Evolutionary conservation across 768 basidiomycete species (phyloP), one percentile per base, ranked within the genome.

Genomic region (Rhodotorula graminis): DNA sequence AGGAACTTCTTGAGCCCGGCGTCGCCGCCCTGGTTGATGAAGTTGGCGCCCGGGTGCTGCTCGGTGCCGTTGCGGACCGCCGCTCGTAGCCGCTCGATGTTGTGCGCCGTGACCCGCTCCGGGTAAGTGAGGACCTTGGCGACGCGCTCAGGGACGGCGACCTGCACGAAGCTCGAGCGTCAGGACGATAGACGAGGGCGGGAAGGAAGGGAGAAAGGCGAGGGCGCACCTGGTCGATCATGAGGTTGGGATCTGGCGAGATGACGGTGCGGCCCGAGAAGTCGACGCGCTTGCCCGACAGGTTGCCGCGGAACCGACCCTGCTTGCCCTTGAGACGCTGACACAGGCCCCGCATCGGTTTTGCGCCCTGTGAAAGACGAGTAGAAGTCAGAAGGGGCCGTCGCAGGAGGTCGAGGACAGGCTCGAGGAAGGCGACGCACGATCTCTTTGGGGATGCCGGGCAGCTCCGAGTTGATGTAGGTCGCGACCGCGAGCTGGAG

Each of bases 251-350:
- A 81, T 99, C 96, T 2, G 96, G 96, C 3, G 93, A 95, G 79
- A 99, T 99, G 81, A 99, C 96, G 14, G 96, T 99, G 77, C 96
- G 90, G 11, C 88, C 95, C 0, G 94, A 97, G 80, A 98, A 98
- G 80, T 99, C 96, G 75, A 99, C 96, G 81, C 96, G 93, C 82
- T 99, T 99, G 73, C 96, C 96, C 0, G 94, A 97, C 15, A 99
- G 85, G 80, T 99, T 99, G 31, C 96, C 96, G 80, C 96, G 87
- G 83, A 99, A 98, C 60, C 96, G 93, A 78, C 96, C 96, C 80
- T 98, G 95, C 80, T 99, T 99, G 50, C 96, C 96, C 83, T 99
- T 99, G 62, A 99, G 83, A 7, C 96, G 91, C 78, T 99, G 96
- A 58, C 95, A 95, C 80, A 98, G 95, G 25, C 96, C 96, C 66